Evolutionary conservation across 2,329 filamentous ascomycete species (phyloP).

Genomic region (Trichophyton verrucosum): DNA sequence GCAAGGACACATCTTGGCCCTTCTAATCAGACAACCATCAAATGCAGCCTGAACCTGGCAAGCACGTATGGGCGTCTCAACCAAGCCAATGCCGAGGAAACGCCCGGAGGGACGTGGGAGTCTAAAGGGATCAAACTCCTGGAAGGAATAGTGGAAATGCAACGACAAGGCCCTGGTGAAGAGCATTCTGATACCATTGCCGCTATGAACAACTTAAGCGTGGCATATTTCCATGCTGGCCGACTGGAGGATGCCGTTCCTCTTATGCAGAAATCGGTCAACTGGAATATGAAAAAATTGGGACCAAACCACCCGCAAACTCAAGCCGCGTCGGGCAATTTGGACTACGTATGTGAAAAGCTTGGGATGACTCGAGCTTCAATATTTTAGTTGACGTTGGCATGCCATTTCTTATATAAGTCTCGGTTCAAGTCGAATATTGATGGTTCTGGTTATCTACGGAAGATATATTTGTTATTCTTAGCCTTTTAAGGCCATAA

Average conservation of each 20-base stretch:
- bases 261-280: background rate
- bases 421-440: background rate
- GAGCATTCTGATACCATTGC: background rate
- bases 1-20: background rate
- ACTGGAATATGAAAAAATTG: constrained; percentile 1
- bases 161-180: background rate
- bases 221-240: background rate
- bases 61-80: background rate
- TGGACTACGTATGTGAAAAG: background rate
- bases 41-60: background rate
- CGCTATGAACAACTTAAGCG: background rate
- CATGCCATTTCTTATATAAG: background rate
- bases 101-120: background rate
- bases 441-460: background rate
- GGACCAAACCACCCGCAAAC: background rate
- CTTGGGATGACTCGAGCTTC: background rate
- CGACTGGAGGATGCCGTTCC: background rate
- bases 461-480: background rate
- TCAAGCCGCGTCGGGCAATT: background rate
- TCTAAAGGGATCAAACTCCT: background rate
- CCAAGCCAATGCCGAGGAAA: background rate
- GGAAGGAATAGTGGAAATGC: background rate
- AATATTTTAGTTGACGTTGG: background rate
- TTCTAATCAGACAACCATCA: background rate
- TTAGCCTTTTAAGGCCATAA: background rate